Evolutionary conservation across 116 monocot species (phyloP).

Genomic region (Zostera marina): DNA sequence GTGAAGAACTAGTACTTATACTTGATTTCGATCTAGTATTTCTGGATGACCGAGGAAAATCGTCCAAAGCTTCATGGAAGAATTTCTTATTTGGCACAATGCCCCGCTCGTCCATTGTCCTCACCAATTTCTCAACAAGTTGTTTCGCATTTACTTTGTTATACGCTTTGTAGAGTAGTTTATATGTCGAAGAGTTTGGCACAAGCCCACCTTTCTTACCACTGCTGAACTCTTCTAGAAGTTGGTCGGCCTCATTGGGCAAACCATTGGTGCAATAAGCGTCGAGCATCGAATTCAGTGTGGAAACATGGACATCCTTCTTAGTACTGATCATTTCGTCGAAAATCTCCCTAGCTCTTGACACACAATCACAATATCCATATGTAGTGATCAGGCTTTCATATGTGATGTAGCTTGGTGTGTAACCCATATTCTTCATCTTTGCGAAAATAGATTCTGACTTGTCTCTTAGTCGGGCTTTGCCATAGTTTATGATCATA

Average conservation of each 20-base stretch:
- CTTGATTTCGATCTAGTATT: neutral
- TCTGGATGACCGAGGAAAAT: conserved; percentile 23
- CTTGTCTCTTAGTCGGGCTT: conserved; percentile 67
- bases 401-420: conserved; percentile 57
- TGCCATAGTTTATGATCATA: conserved; percentile 88
- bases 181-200: conserved; percentile 64
- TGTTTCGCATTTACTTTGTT: conserved; percentile 59
- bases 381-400: conserved; percentile 68
- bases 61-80: conserved; percentile 69
- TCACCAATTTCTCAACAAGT: conserved; percentile 53
- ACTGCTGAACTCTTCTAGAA: conserved; percentile 28
- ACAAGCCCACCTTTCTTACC: conserved; percentile 23
- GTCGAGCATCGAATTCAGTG: conserved; percentile 87
- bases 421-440: conserved; percentile 54
- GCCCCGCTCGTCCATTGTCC: conserved; percentile 53
- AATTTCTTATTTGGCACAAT: conserved; percentile 88
- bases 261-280: conserved; percentile 74
- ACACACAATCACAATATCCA: conserved; percentile 76
- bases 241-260: conserved; percentile 50
- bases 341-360: conserved; percentile 64
- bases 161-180: conserved; percentile 81
- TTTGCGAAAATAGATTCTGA: conserved; percentile 44
- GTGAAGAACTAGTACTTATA: neutral
- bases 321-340: conserved; percentile 44
- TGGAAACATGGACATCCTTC: conserved; percentile 45